Evolutionary conservation across 768 basidiomycete species (phyloP).

Genomic region (Collybiopsis confluens): DNA sequence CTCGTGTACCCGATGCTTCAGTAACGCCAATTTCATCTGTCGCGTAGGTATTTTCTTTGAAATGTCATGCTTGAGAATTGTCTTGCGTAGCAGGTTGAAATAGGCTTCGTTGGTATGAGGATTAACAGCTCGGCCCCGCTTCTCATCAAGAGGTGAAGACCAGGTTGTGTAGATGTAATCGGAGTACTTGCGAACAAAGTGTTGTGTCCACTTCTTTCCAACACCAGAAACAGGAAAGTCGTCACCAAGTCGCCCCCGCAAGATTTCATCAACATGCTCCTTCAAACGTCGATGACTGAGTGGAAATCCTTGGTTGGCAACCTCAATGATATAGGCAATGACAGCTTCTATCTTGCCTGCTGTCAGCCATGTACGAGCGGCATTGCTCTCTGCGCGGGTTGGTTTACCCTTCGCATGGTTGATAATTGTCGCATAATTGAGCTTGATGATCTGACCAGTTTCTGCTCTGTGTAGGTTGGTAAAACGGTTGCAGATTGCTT

Average conservation of each 20-base stretch:
- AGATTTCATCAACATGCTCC: slow-evolving; percentile 19
- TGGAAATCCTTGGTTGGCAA: slow-evolving; percentile 25
- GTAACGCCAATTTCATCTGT: slow-evolving; percentile 16
- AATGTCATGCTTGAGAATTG: background rate
- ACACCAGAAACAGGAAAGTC: slow-evolving; percentile 15
- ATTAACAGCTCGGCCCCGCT: slow-evolving; percentile 24
- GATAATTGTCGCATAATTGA: too few relatives aligned
- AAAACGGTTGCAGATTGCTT: too few relatives aligned
- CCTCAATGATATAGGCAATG: slow-evolving; percentile 15
- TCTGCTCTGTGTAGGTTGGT: too few relatives aligned
- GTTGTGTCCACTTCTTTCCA: slow-evolving; percentile 20
- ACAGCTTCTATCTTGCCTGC: slow-evolving; percentile 15
- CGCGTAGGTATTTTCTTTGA: slow-evolving; percentile 10
- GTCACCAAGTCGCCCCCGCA: slow-evolving; percentile 12
- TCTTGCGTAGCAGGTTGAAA: slow-evolving; percentile 19
- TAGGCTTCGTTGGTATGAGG: slow-evolving; percentile 20
- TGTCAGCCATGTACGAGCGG: too few relatives aligned
- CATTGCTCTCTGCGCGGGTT: too few relatives aligned
- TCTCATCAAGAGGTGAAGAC: slow-evolving; percentile 17
- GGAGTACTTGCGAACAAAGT: slow-evolving; percentile 20
- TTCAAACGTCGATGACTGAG: slow-evolving; percentile 19
- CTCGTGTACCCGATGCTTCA: background rate
- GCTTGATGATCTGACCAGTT: too few relatives aligned
- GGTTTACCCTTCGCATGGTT: too few relatives aligned
- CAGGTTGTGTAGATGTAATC: slow-evolving; percentile 16